Conservation (phyloP, 306 rosid species). For the Alnus rubra region DNA sequence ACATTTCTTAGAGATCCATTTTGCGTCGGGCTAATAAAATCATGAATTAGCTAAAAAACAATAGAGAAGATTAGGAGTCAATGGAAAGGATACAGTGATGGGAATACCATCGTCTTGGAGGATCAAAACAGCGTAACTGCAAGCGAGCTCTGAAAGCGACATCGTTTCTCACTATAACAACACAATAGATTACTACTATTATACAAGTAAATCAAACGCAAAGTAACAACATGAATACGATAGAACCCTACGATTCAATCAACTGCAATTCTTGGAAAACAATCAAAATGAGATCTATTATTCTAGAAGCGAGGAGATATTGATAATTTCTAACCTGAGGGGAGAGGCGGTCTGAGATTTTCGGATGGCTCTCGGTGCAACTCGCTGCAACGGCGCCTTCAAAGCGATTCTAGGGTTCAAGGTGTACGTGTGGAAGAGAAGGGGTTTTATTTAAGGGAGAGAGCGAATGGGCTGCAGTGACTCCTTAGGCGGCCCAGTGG, state of each 20-base stretch:
- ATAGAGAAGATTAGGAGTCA: neutral
- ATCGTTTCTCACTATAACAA: constrained; percentile 32
- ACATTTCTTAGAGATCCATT: neutral
- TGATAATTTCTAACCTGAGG: neutral
- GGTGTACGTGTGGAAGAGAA: constrained; percentile 4
- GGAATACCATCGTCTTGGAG: constrained; percentile 62
- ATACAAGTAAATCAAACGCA: neutral
- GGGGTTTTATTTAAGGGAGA: neutral
- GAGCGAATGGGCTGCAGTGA: constrained; percentile 18
- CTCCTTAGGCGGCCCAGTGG: neutral
- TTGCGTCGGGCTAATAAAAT: neutral
- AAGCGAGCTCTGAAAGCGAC: constrained; percentile 64
- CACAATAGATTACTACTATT: neutral
- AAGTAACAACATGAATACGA: neutral
- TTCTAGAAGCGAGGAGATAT: neutral
- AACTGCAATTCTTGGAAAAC: neutral
- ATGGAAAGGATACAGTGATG: constrained; percentile 56
- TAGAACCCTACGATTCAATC: neutral
- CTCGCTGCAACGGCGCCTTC: constrained; percentile 20
- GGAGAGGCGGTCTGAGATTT: neutral
- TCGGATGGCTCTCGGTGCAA: neutral
- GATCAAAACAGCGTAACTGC: constrained; percentile 62
- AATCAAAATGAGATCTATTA: neutral
- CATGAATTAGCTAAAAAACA: neutral
- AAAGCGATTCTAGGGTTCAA: constrained; percentile 24